Base-by-base conservation (phyloP, 495 filamentous ascomycete species). In the Collariella sp. region DNA sequence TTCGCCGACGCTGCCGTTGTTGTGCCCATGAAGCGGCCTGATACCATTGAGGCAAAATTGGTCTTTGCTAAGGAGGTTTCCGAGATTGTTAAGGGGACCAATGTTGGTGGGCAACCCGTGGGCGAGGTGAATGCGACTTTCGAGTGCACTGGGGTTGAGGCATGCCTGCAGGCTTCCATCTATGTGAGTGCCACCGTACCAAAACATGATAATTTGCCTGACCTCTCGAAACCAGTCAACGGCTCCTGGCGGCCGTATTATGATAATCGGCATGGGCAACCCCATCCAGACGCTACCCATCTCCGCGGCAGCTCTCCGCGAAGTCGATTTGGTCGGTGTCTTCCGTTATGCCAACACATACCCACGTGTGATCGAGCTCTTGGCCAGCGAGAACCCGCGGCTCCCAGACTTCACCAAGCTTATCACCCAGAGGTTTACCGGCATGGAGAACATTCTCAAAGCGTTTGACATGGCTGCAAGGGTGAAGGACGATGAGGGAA, bases 211-310 rank as follows among this genome's bases (percentile, higher is more conserved):
- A 11, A 29, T 16, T 24, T n/a, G 40, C n/a, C 16, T 43, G 19
- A 50, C 23, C 41, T 40, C 5, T 13, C 33, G 0, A 23, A 9
- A 16, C 29, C 26, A 80, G 78, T 69, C 86, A 7, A 84, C 88
- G 3, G 75, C 77, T 24, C 79, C 91, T 0, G 91, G 91, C 10
- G 89, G 90, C 15, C 81, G 82, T 45, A 73, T 96, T 35, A 81
- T 96, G 71, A 77, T 95, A 52, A 86, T 97, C 49, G 91, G 91
- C n/a, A 96, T 97, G 89, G 91, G 91, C 19, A 86, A 78, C 41
- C 90, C 91, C 1, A 76, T 94, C 42, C 87, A 94, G 68, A 94
- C 87, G 0, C 73, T 96, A 4, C 91, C 90, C 4, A 81, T 96
- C 49, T 88, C 85, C 7, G 86, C 87, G 0, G 91, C 91, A 0